Base-by-base conservation (phyloP, 768 basidiomycete species). In the Bullera alba region DNA sequence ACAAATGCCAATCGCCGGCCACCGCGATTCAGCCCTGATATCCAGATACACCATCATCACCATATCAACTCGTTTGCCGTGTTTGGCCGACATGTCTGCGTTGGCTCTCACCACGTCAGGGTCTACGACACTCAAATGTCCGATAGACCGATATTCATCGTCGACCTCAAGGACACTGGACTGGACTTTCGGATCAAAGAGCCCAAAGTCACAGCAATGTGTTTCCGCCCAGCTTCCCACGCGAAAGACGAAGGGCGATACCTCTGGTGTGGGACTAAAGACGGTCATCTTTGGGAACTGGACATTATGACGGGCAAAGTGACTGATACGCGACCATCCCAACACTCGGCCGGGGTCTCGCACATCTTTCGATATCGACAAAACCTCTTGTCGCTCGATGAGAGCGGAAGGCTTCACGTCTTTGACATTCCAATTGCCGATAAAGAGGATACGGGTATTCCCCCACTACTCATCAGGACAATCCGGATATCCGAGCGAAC, bases 231-330 rank as follows among this genome's bases (percentile, higher is more conserved):
- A 0, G 77, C 78, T 2, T 60, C 56, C 2, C 59, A 68, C 8
- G 59, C 72, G n/a, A 72, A 56, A 0, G 71, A 72, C 46, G 75
- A 78, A 16, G 87, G 85, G 2, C 76, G 76, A 26, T 77, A 80
- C 48, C 60, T 90, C 2, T 96, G 92, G 92, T 74, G 84, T 10
- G 93, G 92, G 3, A 88, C 88, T 25, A 90, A 86, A 74, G 89
- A 93, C 22, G 93, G 93, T 0, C 82, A 85, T 68, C 52, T 99
- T 22, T 77, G 84, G 57, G 91, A 95, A 75, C 57, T 93, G 48
- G 88, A 96, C 63, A 75, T 85, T 32, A 72, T 78, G 46, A 81
- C 77, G 2, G 84, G 83, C 0, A 57, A 60, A 4, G 70, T 89
- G 17, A 76, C 76, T 1, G 81, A 80, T 14, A 74, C 77, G 27